Evolutionary conservation across 306 rosid species (phyloP).

Genomic region (Prinsepia uniflora): DNA sequence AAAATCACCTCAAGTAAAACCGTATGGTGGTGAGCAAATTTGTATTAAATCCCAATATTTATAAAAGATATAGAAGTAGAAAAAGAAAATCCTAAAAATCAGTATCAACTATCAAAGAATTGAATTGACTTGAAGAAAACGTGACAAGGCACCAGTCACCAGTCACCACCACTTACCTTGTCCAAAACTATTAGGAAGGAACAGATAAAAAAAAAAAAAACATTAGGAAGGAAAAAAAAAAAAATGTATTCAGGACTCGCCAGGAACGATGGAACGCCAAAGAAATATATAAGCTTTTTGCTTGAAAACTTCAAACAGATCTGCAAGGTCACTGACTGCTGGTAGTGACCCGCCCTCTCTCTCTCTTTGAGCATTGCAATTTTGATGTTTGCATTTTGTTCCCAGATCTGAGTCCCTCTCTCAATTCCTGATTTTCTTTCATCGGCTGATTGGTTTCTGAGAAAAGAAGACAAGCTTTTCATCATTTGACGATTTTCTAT

Average conservation of each 20-base stretch:
- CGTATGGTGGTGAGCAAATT: too few species aligned
- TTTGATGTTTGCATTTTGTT: not conserved
- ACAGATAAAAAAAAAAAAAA: not conserved
- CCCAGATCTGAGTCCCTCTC: conserved; percentile 10
- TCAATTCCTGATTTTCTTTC: not conserved
- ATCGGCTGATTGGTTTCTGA: conserved; percentile 2
- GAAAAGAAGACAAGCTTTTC: not conserved
- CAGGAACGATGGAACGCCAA: not conserved
- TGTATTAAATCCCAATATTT: too few species aligned
- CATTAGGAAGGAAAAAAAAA: not conserved
- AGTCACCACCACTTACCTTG: too few species aligned
- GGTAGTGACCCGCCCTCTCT: not conserved
- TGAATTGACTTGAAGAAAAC: not conserved
- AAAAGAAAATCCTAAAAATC: not conserved
- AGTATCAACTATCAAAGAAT: not conserved
- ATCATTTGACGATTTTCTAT: not conserved
- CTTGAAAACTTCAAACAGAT: conserved; percentile 11
- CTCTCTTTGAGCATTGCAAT: not conserved
- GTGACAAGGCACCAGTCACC: not conserved
- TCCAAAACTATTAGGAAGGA: not conserved
- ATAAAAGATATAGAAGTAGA: not conserved
- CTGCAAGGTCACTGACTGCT: conserved; percentile 12
- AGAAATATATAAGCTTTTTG: not conserved
- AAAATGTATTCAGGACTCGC: not conserved
- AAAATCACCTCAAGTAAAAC: too few species aligned